Base-by-base conservation (phyloP, 176 grass and related monocot genomes). In the Oryza meyeriana region DNA sequence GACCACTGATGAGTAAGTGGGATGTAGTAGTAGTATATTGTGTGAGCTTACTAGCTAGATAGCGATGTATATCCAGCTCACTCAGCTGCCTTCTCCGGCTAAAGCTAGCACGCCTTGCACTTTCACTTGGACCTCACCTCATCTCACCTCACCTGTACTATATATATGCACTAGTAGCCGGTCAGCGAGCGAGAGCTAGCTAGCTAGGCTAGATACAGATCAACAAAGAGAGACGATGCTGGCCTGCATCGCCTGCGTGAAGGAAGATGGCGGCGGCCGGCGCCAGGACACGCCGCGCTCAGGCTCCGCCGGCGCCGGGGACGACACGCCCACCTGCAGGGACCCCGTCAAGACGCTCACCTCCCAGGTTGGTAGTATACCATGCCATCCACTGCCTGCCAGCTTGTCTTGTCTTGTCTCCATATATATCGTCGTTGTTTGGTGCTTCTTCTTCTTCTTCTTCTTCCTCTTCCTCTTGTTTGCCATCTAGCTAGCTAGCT, bases 321-420 rank as follows among this genome's bases (percentile, higher is more conserved):
- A 59, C 58, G 88, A 77, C 31, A 86, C 88, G 0, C 83, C 88
- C 35, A 86, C 79, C 0, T 89, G 88, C 66, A 72, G 78, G 28
- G 88, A 89, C 66, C 88, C 88, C 36, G 88, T 90, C 59, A 90
- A 90, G 79, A 86, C 88, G 29, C 79, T 90, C 47, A 86, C 88
- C 30, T 90, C 88, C 24, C 88, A 90, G 88, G 88, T 42, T 6
- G 3, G 7, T 13, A 44, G n/a, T n/a, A n/a, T n/a, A n/a, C n/a
- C n/a, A n/a, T n/a, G n/a, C n/a, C n/a, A n/a, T n/a, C n/a, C n/a
- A n/a, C n/a, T n/a, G n/a, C n/a, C 11, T 13, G 6, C 1, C 41
- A 13, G 32, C 32, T 10, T 44, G 41, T 10, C 12, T 44, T 13
- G 41, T 4, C 32, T 33, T 33, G 32, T 33, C 32, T 33, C 32